Percentiles rank a stretch among this genome's conserved stretches.
Evolutionary conservation across 192 early-diverging fungal species (phyloP).

Genomic region (Podila horticola): DNA sequence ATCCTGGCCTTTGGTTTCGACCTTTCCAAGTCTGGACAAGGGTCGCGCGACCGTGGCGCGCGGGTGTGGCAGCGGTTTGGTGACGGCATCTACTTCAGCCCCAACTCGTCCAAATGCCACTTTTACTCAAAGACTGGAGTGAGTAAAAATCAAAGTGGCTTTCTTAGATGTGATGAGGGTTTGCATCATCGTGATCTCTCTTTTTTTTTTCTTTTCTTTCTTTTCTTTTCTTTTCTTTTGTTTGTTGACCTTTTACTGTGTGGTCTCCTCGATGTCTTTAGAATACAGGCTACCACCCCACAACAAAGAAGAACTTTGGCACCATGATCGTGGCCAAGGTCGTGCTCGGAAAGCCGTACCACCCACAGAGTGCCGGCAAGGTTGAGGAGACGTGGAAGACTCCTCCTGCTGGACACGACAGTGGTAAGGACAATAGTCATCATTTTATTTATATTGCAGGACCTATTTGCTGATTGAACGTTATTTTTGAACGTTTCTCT

Average conservation of each 20-base stretch:
- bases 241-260: too few relatives aligned
- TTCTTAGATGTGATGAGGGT: background rate
- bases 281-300: background rate
- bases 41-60: background rate
- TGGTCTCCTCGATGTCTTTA: background rate
- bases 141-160: background rate
- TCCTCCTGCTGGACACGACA: conserved; percentile 5
- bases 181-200: background rate
- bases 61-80: background rate
- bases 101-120: conserved; percentile 8
- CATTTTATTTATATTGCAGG: background rate
- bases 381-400: background rate
- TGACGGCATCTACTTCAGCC: conserved; percentile 8
- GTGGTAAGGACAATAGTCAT: background rate
- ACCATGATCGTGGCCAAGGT: background rate
- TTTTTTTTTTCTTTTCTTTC: background rate
- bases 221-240: too few relatives aligned
- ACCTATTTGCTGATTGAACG: too few relatives aligned
- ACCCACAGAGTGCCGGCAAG: background rate
- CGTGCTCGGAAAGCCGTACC: background rate
- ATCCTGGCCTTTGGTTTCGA: background rate
- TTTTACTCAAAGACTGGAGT: conserved; percentile 7
- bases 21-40: background rate
- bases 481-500: too few relatives aligned
- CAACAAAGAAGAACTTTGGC: background rate